Evolutionary conservation across 768 basidiomycete genomes (phyloP).

Genomic region (Boletus rubroflammeus): DNA sequence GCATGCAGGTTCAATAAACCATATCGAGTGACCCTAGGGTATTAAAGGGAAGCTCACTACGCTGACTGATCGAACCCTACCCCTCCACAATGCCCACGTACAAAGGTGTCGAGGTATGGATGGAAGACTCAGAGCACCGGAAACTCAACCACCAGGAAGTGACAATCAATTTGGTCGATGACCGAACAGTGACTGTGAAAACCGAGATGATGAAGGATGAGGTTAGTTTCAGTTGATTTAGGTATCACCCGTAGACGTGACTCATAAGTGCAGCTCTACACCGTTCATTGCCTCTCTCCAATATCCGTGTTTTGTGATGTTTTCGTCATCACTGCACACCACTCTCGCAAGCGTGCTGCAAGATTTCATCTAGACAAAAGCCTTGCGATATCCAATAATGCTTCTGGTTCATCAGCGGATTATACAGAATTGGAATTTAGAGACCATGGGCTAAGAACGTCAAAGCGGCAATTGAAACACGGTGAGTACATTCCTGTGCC

Average conservation of each 20-base stretch:
- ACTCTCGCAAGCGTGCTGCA: constrained; percentile 7
- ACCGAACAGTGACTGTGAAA: constrained; percentile 8
- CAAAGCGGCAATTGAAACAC: background rate
- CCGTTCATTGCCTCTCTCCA: constrained; percentile 15
- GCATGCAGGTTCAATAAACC: background rate
- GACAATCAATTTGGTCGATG: constrained; percentile 11
- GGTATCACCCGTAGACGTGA: background rate
- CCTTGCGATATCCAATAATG: background rate
- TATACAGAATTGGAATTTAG: background rate
- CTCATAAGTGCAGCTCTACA: constrained; percentile 6
- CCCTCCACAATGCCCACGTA: constrained; percentile 12
- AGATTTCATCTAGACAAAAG: constrained; percentile 13
- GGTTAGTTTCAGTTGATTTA: constrained; percentile 1
- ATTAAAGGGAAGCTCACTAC: background rate
- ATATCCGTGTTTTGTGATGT: constrained; percentile 17
- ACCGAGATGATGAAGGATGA: constrained; percentile 8
- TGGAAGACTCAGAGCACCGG: constrained; percentile 11
- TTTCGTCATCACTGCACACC: background rate
- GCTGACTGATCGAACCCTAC: background rate
- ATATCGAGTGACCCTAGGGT: background rate
- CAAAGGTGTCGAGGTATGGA: constrained; percentile 17
- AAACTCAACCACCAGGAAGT: constrained; percentile 3
- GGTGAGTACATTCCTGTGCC: background rate
- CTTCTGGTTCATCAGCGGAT: constrained; percentile 3
- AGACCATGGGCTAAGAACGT: constrained; percentile 8